Percentiles rank a stretch among this genome's conserved stretches.
phyloP scores from a whole-genome alignment of 108 stramenopile genomes.

The Cylindrotheca closterium region DNA sequence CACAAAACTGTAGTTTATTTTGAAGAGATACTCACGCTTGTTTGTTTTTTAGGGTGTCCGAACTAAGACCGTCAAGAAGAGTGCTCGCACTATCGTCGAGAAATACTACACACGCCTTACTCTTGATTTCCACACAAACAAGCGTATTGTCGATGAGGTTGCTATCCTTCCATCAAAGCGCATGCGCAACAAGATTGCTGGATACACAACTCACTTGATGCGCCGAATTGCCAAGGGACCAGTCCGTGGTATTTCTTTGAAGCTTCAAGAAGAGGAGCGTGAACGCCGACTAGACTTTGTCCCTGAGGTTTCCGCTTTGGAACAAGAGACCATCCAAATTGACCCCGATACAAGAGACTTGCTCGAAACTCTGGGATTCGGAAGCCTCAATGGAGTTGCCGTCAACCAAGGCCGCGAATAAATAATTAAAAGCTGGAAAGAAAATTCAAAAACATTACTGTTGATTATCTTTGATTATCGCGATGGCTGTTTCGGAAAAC shows the following conservation, averaged over 20 bases:
- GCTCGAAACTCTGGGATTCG: constrained; percentile 92
- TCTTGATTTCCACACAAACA: constrained; percentile 99
- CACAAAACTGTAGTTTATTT: too few relatives aligned
- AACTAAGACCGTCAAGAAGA: constrained; percentile 99
- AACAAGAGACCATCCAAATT: constrained; percentile 93
- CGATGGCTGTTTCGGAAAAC: background rate
- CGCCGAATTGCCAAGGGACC: constrained; percentile 99
- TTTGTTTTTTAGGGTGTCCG: constrained; percentile 98
- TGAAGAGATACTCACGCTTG: too few relatives aligned
- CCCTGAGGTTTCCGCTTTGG: constrained; percentile 98
- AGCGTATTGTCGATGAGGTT: constrained; percentile 96
- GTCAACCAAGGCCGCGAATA: constrained; percentile 57
- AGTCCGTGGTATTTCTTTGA: constrained; percentile 98
- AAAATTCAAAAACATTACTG: too few relatives aligned
- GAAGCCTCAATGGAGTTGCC: constrained; percentile 74
- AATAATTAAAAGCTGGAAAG: constrained; percentile 3
- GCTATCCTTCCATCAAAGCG: constrained; percentile 99
- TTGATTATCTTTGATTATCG: too few relatives aligned
- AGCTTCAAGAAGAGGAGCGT: constrained; percentile 99
- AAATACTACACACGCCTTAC: constrained; percentile 99
- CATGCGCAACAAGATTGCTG: constrained; percentile 99
- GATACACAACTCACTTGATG: constrained; percentile 99
- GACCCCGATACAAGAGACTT: constrained; percentile 97
- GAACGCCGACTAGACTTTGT: constrained; percentile 99
- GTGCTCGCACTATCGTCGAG: constrained; percentile 99